These are phyloP conservation scores for Metarhizium album DNA, from an alignment of 2,329 filamentous ascomycete genomes.

Conservation along the genomic window DNA sequence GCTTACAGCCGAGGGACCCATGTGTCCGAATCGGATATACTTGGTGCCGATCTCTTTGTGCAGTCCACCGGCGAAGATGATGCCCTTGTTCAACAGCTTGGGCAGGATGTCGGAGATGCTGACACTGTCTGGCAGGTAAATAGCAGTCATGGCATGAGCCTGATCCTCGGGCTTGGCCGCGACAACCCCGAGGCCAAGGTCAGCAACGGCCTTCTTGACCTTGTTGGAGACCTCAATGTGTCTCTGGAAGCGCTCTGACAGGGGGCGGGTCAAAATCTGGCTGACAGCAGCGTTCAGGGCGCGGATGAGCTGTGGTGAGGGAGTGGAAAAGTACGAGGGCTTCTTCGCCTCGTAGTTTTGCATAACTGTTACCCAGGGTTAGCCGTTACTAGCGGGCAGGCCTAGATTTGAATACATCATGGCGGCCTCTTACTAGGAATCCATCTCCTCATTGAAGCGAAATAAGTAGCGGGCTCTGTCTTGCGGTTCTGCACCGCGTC, in stretches of 20 bases:
- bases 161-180: constrained; percentile 80
- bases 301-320: constrained; percentile 85
- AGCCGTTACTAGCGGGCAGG: not conserved
- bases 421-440: constrained; percentile 55
- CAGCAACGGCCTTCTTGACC: constrained; percentile 73
- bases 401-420: no score
- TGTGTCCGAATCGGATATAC: constrained; percentile 94
- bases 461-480: constrained; percentile 77
- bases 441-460: constrained; percentile 97
- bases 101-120: constrained; percentile 76
- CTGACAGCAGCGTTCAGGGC: constrained; percentile 82
- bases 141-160: constrained; percentile 95
- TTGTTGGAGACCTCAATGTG: constrained; percentile 73
- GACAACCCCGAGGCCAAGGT: constrained; percentile 78
- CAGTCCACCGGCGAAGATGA: constrained; percentile 89
- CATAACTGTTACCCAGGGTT: constrained; percentile 56
- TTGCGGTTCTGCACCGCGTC: constrained; percentile 70
- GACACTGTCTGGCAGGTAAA: constrained; percentile 81
- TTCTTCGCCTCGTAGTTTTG: constrained; percentile 98
- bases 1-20: constrained; percentile 82
- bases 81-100: constrained; percentile 72
- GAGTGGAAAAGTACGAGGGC: constrained; percentile 94
- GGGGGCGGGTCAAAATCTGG: constrained; percentile 71
- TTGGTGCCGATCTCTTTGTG: constrained; percentile 91
- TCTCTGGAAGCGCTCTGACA: constrained; percentile 71